Base-by-base conservation (phyloP, 495 filamentous ascomycete genomes). In the Gamarada debralockiae region DNA sequence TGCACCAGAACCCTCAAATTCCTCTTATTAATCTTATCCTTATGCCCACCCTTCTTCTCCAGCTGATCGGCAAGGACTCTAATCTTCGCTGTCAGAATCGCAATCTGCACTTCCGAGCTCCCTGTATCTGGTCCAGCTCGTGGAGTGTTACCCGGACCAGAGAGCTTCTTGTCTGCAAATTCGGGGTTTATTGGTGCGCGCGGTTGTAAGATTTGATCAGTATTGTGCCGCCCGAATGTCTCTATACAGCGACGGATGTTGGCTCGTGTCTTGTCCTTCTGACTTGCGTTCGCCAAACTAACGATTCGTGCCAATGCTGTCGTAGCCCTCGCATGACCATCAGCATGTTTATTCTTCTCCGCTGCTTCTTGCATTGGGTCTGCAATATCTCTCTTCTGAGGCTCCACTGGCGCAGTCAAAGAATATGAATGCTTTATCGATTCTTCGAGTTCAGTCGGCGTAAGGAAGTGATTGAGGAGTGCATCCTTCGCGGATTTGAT, bases 81-180 rank as follows among this genome's bases (percentile, higher is more conserved):
- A 61, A 99, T 99, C 75, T 97, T 97, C 42, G 89, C 79, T 8
- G 93, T 99, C 65, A 99, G 70, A 58, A 99, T 93, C n/a, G 90
- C 92, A 57, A 92, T 90, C 74, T 99, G 93, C 40, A 99, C 93
- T 70, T 99, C 93, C 17, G 86, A 85, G 49, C 86, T 92, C 2
- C 93, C 93, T 9, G 91, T 97, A 67, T 99, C 93, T 0, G 83
- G 86, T 0, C 93, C 93, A 12, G 85, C 84, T 5, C 93, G 84
- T 15, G 82, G 80, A 0, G 80, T 85, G 64, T 79, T 77, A 40
- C 73, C 66, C 34, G 61, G 53, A 13, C 53, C 10, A 3, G 4
- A 7, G 4, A 21, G 5, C 2, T 21, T 43, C 13, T 25, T 25
- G 3, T 31, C 24, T 13, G 24, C 21, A 15, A 15, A 9, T 18